phyloP scores from a whole-genome alignment of 768 basidiomycete species.

The Lentinula detonsa region DNA sequence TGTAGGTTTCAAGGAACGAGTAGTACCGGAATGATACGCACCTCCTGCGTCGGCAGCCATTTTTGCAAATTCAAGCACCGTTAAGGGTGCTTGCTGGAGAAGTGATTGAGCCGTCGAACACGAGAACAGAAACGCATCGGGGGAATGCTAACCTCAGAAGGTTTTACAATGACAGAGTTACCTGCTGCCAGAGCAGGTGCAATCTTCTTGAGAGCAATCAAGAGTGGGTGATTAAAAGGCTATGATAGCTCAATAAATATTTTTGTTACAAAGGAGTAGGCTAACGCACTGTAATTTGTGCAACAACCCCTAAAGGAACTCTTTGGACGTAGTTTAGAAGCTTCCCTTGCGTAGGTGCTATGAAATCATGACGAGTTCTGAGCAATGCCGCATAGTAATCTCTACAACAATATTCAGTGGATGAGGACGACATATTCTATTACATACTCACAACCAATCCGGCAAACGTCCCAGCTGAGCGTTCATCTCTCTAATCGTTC shows the following conservation, averaged over 20 bases:
- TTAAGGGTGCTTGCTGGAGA: constrained; percentile 65
- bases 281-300: constrained; percentile 66
- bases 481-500: constrained; percentile 80
- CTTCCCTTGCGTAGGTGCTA: constrained; percentile 76
- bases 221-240: constrained; percentile 88
- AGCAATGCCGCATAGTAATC: constrained; percentile 75
- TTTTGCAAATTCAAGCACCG: constrained; percentile 70
- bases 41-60: constrained; percentile 63
- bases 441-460: constrained; percentile 70
- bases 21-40: constrained; percentile 15
- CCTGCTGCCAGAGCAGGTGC: constrained; percentile 82
- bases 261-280: not conserved
- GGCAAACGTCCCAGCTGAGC: constrained; percentile 73
- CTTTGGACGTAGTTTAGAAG: constrained; percentile 76
- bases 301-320: constrained; percentile 83
- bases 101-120: not conserved
- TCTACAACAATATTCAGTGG: constrained; percentile 26
- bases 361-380: constrained; percentile 60
- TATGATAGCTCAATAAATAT: constrained; percentile 18
- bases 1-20: not conserved
- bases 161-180: constrained; percentile 78
- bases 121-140: not conserved
- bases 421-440: not conserved
- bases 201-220: constrained; percentile 87
- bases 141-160: constrained; percentile 52